phyloP scores from a whole-genome alignment of 495 filamentous ascomycete species.

The Aspergillus baeticus region DNA sequence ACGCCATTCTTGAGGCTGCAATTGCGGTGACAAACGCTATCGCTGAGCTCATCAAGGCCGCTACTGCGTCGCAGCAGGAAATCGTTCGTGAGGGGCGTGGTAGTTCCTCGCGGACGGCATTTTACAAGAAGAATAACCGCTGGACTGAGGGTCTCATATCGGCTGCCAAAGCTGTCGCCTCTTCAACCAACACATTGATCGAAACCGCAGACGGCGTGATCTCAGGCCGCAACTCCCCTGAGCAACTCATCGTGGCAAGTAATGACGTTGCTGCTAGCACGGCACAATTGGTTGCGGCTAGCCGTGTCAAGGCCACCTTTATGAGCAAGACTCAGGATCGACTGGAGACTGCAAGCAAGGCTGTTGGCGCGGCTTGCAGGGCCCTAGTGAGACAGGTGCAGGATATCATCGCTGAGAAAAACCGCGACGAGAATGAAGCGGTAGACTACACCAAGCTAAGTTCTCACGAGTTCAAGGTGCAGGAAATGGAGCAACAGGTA shows the following conservation, averaged over 20 bases:
- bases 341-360: constrained; percentile 88
- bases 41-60: constrained; percentile 92
- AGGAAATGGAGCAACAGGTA: constrained; percentile 99
- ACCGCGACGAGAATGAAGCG: constrained; percentile 69
- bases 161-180: constrained; percentile 91
- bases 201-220: constrained; percentile 97
- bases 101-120: constrained; percentile 83
- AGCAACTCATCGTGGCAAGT: constrained; percentile 95
- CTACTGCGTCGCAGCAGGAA: constrained; percentile 90
- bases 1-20: constrained; percentile 89
- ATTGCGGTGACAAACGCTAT: constrained; percentile 97
- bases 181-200: constrained; percentile 89
- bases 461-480: constrained; percentile 94
- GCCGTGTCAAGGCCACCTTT: constrained; percentile 94
- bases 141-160: constrained; percentile 98
- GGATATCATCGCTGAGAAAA: constrained; percentile 82
- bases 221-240: constrained; percentile 82
- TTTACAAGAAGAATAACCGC: constrained; percentile 98
- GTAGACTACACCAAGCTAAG: constrained; percentile 86
- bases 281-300: constrained; percentile 93
- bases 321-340: constrained; percentile 95
- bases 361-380: constrained; percentile 85
- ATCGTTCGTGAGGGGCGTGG: constrained; percentile 96
- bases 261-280: constrained; percentile 96
- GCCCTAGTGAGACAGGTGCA: constrained; percentile 90